These are phyloP conservation scores for Lactarius vividus DNA, from an alignment of 768 basidiomycete species.

Conservation along the genomic window DNA sequence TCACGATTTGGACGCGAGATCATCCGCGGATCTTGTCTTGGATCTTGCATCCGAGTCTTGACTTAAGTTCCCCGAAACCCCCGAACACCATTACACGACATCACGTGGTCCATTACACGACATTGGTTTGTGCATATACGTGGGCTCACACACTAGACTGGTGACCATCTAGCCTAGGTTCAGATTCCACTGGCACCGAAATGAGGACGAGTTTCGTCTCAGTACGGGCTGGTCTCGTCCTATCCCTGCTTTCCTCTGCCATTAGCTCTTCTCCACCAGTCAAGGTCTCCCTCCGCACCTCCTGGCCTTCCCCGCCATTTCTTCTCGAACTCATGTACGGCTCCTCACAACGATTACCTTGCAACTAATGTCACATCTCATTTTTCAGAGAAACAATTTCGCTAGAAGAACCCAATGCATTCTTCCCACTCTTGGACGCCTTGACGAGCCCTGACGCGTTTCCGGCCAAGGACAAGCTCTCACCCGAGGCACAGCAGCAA, in stretches of 20 bases:
- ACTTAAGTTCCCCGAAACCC: no score
- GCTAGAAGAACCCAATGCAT: conserved; percentile 65
- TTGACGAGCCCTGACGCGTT: conserved; percentile 52
- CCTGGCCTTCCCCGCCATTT: conserved; percentile 37
- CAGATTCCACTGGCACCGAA: neutral
- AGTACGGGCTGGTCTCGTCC: conserved; percentile 1
- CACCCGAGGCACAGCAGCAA: conserved; percentile 53
- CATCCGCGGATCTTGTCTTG: no score
- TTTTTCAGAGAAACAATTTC: conserved; percentile 72
- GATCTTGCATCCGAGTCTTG: no score
- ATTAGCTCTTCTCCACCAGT: conserved; percentile 33
- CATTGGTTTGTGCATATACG: no score
- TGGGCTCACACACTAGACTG: no score
- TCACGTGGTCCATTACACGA: no score
- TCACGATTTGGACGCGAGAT: no score
- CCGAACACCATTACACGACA: no score
- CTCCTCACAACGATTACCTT: neutral
- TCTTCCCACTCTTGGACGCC: conserved; percentile 73
- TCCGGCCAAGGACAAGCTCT: conserved; percentile 36
- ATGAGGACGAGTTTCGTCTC: conserved; percentile 15
- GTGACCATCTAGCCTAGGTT: no score
- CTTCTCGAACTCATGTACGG: conserved; percentile 21
- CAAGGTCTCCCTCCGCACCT: conserved; percentile 37
- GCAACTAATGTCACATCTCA: conserved; percentile 1
- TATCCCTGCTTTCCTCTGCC: conserved; percentile 9